These are phyloP conservation scores for Agrocybe pediades DNA, from an alignment of 768 basidiomycete genomes.

Conservation along the genomic window DNA sequence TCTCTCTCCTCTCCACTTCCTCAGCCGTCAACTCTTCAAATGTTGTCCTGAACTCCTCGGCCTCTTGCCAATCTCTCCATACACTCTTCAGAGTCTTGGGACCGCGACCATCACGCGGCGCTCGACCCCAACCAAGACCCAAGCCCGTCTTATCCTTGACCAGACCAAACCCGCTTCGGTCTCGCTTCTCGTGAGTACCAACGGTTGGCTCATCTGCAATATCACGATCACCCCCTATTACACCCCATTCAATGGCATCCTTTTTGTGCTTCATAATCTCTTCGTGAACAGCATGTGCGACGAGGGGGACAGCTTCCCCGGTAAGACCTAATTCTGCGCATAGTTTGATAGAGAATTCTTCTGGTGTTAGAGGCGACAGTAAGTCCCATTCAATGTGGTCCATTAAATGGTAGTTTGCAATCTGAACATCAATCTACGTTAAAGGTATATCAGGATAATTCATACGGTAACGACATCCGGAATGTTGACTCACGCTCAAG, in stretches of 20 bases:
- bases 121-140: slow-evolving; percentile 74
- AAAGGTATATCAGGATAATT: slow-evolving; percentile 1
- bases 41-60: slow-evolving; percentile 86
- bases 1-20: slow-evolving; percentile 89
- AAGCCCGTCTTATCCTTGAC: slow-evolving; percentile 84
- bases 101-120: slow-evolving; percentile 77
- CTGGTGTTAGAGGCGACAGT: slow-evolving; percentile 88
- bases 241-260: slow-evolving; percentile 92
- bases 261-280: slow-evolving; percentile 95
- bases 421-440: slow-evolving; percentile 93
- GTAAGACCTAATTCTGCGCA: slow-evolving; percentile 86
- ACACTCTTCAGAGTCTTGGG: slow-evolving; percentile 83
- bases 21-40: slow-evolving; percentile 87
- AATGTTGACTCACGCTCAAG: slow-evolving; percentile 59
- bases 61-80: slow-evolving; percentile 95
- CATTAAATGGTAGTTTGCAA: slow-evolving; percentile 85
- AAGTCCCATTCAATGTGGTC: slow-evolving; percentile 99
- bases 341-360: slow-evolving; percentile 77
- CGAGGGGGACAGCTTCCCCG: slow-evolving; percentile 85
- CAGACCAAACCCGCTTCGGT: slow-evolving; percentile 53
- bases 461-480: not conserved
- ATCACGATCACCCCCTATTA: slow-evolving; percentile 63
- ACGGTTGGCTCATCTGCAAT: slow-evolving; percentile 25
- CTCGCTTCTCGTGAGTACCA: slow-evolving; percentile 34
- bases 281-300: slow-evolving; percentile 93